Percentiles rank a stretch among this genome's conserved stretches.
Conservation (phyloP, 768 basidiomycete species). For the Paxillus ammoniavirescens region DNA sequence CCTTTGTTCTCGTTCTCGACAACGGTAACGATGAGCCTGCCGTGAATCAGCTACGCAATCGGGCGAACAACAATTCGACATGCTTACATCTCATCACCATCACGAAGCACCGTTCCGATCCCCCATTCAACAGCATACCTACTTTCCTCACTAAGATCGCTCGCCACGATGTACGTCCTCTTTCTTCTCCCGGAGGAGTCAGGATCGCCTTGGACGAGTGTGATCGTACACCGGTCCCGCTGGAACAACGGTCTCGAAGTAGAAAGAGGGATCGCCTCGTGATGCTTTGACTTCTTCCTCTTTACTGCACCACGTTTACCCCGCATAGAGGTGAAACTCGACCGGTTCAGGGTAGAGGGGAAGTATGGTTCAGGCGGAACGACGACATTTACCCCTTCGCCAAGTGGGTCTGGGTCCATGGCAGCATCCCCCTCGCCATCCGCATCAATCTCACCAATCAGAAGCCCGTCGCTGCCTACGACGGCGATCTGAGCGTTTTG, state of each 20-base stretch:
- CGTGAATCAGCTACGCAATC: not conserved
- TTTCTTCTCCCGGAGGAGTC: slow-evolving; percentile 54
- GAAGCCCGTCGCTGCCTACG: slow-evolving; percentile 11
- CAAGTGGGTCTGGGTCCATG: slow-evolving; percentile 76
- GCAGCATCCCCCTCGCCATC: slow-evolving; percentile 53
- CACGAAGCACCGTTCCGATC: slow-evolving; percentile 91
- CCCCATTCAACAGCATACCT: slow-evolving; percentile 97
- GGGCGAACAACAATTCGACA: not conserved
- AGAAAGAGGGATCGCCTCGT: slow-evolving; percentile 61
- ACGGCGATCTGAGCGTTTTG: slow-evolving; percentile 62
- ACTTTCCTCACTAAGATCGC: slow-evolving; percentile 93
- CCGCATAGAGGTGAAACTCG: slow-evolving; percentile 37
- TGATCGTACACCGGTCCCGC: slow-evolving; percentile 89
- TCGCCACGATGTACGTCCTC: slow-evolving; percentile 81
- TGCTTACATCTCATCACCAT: slow-evolving; percentile 84
- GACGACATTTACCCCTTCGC: slow-evolving; percentile 90
- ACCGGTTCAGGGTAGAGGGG: slow-evolving; percentile 64
- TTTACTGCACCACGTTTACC: slow-evolving; percentile 39
- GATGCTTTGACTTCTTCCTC: slow-evolving; percentile 59
- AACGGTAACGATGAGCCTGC: slow-evolving; percentile 79
- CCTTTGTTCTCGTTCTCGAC: slow-evolving; percentile 92
- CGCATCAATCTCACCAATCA: slow-evolving; percentile 31
- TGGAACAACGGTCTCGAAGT: slow-evolving; percentile 85
- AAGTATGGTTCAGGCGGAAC: slow-evolving; percentile 84
- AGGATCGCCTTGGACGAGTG: slow-evolving; percentile 84